Evolutionary conservation across 192 early-diverging fungal species (phyloP).

Genomic region (Backusella australiensis): DNA sequence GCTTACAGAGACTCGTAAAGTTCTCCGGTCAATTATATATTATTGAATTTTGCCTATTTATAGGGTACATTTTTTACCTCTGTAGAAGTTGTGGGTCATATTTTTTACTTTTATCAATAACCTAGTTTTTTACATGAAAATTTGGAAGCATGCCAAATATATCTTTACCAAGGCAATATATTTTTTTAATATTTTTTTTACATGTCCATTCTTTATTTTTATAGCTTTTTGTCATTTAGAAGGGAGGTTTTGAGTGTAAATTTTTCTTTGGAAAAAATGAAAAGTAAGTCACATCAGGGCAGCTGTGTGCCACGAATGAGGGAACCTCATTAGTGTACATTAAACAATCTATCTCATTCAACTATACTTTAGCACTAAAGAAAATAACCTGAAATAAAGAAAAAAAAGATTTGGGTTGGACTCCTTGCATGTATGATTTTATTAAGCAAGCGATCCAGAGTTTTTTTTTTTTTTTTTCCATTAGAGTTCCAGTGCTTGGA

Average conservation of each 20-base stretch:
- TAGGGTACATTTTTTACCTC: not conserved
- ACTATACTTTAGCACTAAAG: no score
- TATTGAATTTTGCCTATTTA: not conserved
- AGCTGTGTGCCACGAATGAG: no score
- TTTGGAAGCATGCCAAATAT: not conserved
- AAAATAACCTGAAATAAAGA: no score
- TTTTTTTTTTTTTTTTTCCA: no score
- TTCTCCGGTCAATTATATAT: conserved; percentile 20
- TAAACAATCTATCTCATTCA: no score
- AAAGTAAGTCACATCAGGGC: no score
- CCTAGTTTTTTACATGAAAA: not conserved
- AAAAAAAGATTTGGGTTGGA: no score
- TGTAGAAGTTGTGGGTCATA: not conserved
- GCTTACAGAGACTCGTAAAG: conserved; percentile 23
- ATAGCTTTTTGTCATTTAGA: not conserved
- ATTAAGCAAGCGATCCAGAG: no score
- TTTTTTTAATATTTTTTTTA: not conserved
- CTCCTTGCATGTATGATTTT: no score
- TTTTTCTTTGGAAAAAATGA: not conserved
- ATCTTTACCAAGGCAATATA: not conserved
- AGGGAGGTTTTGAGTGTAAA: not conserved
- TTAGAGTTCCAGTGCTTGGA: no score
- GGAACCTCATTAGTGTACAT: no score
- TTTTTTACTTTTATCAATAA: not conserved
- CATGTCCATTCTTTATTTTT: not conserved